Evolutionary conservation across 352 stramenopile genomes (phyloP).

Genomic region (Phytophthora fragariae): DNA sequence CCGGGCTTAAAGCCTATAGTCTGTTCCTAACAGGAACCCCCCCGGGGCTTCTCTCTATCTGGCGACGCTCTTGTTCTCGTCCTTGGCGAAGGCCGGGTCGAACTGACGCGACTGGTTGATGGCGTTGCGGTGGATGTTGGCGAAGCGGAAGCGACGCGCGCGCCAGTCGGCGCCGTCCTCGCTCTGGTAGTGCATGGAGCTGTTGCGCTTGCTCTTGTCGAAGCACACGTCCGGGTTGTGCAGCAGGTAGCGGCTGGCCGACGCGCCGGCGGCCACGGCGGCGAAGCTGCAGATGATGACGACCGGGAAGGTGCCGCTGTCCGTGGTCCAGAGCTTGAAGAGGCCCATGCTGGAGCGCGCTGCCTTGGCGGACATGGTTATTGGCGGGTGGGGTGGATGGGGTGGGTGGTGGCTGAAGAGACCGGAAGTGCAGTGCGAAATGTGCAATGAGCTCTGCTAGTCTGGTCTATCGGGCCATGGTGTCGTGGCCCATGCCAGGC

Average conservation of each 20-base stretch:
- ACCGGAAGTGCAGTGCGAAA: no score
- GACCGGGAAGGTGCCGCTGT: slow-evolving; percentile 55
- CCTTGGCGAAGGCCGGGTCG: slow-evolving; percentile 54
- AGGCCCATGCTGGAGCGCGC: slow-evolving; percentile 44
- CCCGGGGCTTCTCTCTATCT: no score
- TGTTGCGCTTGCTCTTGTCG: no score
- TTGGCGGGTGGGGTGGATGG: slow-evolving; percentile 4
- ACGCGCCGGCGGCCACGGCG: slow-evolving; percentile 38
- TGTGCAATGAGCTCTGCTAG: no score
- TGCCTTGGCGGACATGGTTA: slow-evolving; percentile 37
- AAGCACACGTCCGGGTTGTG: no score
- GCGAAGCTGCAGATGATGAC: slow-evolving; percentile 50
- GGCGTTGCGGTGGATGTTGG: slow-evolving; percentile 59
- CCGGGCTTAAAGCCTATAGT: no score
- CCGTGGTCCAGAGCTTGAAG: slow-evolving; percentile 58
- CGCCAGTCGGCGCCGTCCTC: slow-evolving; percentile 53
- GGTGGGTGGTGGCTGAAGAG: not conserved
- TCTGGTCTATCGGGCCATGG: no score
- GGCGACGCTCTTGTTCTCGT: slow-evolving; percentile 57
- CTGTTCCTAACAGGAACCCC: no score
- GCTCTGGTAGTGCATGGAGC: no score
- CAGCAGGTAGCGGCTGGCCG: no score
- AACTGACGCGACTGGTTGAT: slow-evolving; percentile 77
- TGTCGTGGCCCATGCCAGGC: no score
- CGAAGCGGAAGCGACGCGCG: slow-evolving; percentile 53